Evolutionary conservation across 495 filamentous ascomycete species (phyloP), one percentile per base, ranked within the genome.

Genomic region (Friedmanniomyces endolithicus): DNA sequence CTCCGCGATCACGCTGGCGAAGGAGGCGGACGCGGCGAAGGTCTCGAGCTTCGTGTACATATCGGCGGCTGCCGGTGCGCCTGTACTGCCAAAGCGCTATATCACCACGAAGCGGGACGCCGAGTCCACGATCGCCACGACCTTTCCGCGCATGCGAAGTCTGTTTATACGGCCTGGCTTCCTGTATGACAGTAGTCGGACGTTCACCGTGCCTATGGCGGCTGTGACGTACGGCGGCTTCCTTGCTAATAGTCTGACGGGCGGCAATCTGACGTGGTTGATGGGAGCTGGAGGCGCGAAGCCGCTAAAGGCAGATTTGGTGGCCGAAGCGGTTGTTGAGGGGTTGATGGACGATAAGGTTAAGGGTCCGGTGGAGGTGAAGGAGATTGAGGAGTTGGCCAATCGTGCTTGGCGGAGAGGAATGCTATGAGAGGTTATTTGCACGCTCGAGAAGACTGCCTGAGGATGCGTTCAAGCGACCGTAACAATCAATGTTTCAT

Each of bases 71-170:
- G 87, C 75, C 12, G 90, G 88, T 1, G 86, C 88, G 19, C 86
- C 89, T 16, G 71, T 92, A 20, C 76, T 98, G 49, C 92, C 92
- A 20, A 62, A 68, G 11, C 78, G 92, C 63, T 98, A 98, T 63
- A 88, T 98, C 63, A 79, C 75, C 24, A 95, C 90, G 17, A 98
- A 98, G 68, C 72, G 92, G 46, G 87, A 94, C 64, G 92, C 92
- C 16, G 92, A 98, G 72, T 76, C 75, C 33, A 77, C 80, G 9
- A 90, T 98, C 60, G 71, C 81, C 27, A 72, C 77, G 19, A 74
- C 75, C 45, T 85, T 94, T 54, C 82, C 86, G 0, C 67, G 72
- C 25, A 80, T 96, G 77, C 79, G 92, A 19, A 77, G 74, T 40
- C 72, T 97, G 34, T 95, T 95, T 65, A 72, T 95, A 49, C 78